Percentiles rank a stretch among this genome's conserved stretches.
phyloP scores from a whole-genome alignment of 257 asterid species.

The Jaltomata sinuosa region DNA sequence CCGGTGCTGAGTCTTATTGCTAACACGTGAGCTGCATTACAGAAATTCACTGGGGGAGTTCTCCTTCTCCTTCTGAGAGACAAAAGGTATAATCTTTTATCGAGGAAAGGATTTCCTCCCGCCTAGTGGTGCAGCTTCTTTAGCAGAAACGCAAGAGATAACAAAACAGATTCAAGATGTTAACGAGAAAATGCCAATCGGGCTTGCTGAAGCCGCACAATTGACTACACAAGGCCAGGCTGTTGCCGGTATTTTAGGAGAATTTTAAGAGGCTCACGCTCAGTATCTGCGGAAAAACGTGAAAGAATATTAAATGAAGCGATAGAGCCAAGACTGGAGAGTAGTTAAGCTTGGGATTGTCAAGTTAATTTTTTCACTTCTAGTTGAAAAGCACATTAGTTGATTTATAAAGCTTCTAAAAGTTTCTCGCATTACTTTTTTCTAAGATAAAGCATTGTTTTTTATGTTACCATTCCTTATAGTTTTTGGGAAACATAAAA shows the following conservation, averaged over 20 bases:
- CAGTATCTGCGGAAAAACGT: slow-evolving; percentile 64
- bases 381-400: no score
- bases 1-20: not conserved
- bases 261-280: slow-evolving; percentile 86
- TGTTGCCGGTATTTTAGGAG: slow-evolving; percentile 76
- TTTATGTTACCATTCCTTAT: not conserved
- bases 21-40: not conserved
- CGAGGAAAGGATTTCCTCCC: slow-evolving; percentile 96
- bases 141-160: slow-evolving; percentile 71
- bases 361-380: slow-evolving; percentile 25
- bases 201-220: not conserved
- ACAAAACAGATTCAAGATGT: no score
- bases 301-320: slow-evolving; percentile 66
- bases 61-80: slow-evolving; percentile 80
- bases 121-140: slow-evolving; percentile 65
- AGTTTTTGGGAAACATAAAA: no score
- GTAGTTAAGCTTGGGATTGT: slow-evolving; percentile 68
- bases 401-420: not conserved
- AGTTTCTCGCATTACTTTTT: not conserved
- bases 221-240: slow-evolving; percentile 14
- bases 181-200: slow-evolving; percentile 52
- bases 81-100: slow-evolving; percentile 77
- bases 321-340: slow-evolving; percentile 52
- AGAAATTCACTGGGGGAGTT: slow-evolving; percentile 84
- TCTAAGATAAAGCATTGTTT: not conserved